Base-by-base conservation (phyloP, 306 rosid genomes). In the Rosa persica region DNA sequence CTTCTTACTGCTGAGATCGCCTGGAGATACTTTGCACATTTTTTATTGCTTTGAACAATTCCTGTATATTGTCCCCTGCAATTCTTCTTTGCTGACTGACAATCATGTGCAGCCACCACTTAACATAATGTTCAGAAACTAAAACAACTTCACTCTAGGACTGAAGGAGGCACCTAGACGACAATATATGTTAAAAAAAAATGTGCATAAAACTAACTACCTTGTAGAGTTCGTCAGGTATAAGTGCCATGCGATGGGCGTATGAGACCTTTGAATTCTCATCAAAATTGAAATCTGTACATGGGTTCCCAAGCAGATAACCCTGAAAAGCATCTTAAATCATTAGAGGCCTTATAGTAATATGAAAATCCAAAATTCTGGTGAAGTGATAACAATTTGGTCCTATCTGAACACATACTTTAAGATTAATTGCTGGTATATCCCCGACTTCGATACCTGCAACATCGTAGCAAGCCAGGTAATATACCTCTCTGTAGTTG, bases 201-300 rank as follows among this genome's bases (percentile, higher is more conserved):
- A 42, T 42, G 64, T n/a, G 64, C 30, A 57, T 8, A 57, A 9
- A 49, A 47, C 20, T 15, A 34, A 36, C 19, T 20, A 86, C 89
- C 87, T 78, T 16, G 81, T 78, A 81, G 58, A 75, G 82, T 61
- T 87, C 86, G 43, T 84, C 84, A 2, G 90, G 68, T 51, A 87
- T 81, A 39, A 87, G 85, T 11, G 70, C 83, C 71, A 67, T 73
- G 0, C 43, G 66, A 66, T 79, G 84, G 67, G 74, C 82, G 54
- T 34, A 81, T 52, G 55, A 34, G 64, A 87, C 38, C 73, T 1
- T 55, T 19, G 80, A 76, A 64, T 84, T 81, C 5, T 0, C 12
- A 47, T 76, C 81, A 43, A 76, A 22, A 5, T 30, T 73, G 38
- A 1, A 5, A 74, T 73, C 79, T 9, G 85, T 78, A 16, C 6